Evolutionary conservation across 1,284 basidiomycete species (phyloP), one percentile per base, ranked within the genome.

Genomic region (Marasmius tenuissimus): DNA sequence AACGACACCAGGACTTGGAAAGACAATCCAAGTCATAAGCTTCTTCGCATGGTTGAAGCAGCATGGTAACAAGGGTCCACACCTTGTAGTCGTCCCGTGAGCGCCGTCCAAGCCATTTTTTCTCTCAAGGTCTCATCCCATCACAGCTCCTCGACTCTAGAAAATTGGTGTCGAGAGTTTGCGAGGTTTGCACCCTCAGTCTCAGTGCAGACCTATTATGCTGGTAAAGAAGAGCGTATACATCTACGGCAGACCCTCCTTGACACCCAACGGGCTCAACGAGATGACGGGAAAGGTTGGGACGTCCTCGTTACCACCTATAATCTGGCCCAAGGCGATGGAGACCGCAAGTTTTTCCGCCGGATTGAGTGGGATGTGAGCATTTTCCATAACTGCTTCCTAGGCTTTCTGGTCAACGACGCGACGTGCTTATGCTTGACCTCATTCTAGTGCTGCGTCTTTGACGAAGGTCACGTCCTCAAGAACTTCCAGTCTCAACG

Each of bases 111-210:
- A 72, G 84, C 39, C 38, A 82, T 81, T 3, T 76, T 85, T 55
- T 60, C 37, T 18, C 35, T 39, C 45, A 8, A 52, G 55, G 67
- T 40, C 64, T 71, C 58, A 68, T 62, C 58, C 65, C 34, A 45
- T 53, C 53, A 38, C 66, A 94, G 92, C 14, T 96, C 96, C 1
- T 99, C 97, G 2, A 98, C 96, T 0, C 79, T 99, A 22, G 97
- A 99, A 75, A 99, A 99, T 71, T 99, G 97, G 97, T 92, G 93
- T 72, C 87, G 97, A 65, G 97, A 99, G 75, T 98, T 99, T 72
- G 85, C 88, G 42, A 88, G 88, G 50, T 99, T 99, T 70, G 93
- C 93, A 1, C 95, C 96, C 0, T 82, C 81, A 4, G 89, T 99
- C 72, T 81, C 85, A n/a, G 87, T 98, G 11, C 87, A 92, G 71